A percentile compares a stretch with the other conserved stretches of the same genome.
phyloP scores from a whole-genome alignment of 2,329 filamentous ascomycete genomes.

The Aspergillus calidoustus region DNA sequence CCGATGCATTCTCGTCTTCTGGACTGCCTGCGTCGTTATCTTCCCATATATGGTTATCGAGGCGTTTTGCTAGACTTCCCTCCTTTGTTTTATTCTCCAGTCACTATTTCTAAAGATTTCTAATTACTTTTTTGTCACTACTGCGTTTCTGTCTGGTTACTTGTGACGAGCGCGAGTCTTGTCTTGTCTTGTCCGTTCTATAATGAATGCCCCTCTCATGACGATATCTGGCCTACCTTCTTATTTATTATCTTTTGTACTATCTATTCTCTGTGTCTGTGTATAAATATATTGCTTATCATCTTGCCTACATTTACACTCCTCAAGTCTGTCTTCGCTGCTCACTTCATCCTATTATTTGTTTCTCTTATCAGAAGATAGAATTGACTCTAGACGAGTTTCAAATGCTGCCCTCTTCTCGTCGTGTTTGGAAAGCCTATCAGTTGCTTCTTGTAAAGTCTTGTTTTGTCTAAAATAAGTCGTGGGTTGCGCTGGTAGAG shows the following conservation, averaged over 20 bases:
- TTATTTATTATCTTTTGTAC: not conserved
- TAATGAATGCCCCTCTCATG: not conserved
- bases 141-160: not conserved
- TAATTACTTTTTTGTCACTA: not conserved
- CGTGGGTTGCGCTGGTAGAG: too few species aligned
- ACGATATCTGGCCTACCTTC: not conserved
- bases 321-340: not conserved
- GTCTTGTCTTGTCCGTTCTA: not conserved
- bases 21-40: constrained; percentile 80
- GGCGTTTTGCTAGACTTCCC: constrained; percentile 46
- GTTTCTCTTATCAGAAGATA: not conserved
- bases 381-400: not conserved
- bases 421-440: too few species aligned
- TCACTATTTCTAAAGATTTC: not conserved
- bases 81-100: not conserved
- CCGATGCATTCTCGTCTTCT: constrained; percentile 72
- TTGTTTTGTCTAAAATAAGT: too few species aligned
- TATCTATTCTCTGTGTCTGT: not conserved
- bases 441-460: too few species aligned
- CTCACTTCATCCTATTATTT: not conserved
- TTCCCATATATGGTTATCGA: constrained; percentile 80
- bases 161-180: not conserved
- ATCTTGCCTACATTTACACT: not conserved
- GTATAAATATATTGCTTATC: not conserved
- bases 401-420: not conserved